phyloP scores from a whole-genome alignment of 495 filamentous ascomycete genomes.

The Staphylotrichum tortipilum region DNA sequence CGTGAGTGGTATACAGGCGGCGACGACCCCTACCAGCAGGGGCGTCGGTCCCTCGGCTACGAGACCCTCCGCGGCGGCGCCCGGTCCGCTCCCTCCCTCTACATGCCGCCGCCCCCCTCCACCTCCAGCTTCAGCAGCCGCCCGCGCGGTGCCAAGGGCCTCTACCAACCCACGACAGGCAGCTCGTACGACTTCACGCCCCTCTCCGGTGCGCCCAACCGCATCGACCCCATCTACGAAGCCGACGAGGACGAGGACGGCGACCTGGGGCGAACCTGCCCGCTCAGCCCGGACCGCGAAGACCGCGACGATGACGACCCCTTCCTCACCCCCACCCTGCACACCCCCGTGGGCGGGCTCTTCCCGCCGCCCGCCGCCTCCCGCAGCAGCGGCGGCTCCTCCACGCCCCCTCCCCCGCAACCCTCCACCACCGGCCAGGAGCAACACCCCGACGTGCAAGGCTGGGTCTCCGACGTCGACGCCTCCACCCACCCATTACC shows the following conservation, averaged over 20 bases:
- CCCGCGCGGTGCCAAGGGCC: slow-evolving; percentile 16
- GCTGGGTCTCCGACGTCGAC: slow-evolving; percentile 55
- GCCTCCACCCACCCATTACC: slow-evolving; percentile 37
- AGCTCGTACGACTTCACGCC: slow-evolving; percentile 17
- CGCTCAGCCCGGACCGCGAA: slow-evolving; percentile 9
- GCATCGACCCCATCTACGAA: slow-evolving; percentile 51
- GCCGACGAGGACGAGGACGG: slow-evolving; percentile 56
- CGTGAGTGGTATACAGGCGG: slow-evolving; percentile 36
- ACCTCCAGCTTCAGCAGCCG: slow-evolving; percentile 5
- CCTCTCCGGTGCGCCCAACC: slow-evolving; percentile 6
- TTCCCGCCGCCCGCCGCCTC: slow-evolving; percentile 7
- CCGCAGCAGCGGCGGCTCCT: not conserved
- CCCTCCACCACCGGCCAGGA: slow-evolving; percentile 14
- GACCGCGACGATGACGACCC: slow-evolving; percentile 31
- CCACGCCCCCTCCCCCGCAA: not conserved
- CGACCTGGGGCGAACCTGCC: slow-evolving; percentile 2
- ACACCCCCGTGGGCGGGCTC: not conserved
- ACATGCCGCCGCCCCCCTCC: slow-evolving; percentile 15
- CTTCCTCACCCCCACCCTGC: slow-evolving; percentile 33
- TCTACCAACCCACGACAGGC: slow-evolving; percentile 24
- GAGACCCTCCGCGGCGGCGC: slow-evolving; percentile 29
- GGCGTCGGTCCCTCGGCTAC: slow-evolving; percentile 35
- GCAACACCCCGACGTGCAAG: slow-evolving; percentile 46
- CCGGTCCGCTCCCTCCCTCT: slow-evolving; percentile 1
- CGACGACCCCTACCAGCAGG: slow-evolving; percentile 31